Evolutionary conservation across 441 rosid genomes (phyloP).

Genomic region (Viola pubescens): DNA sequence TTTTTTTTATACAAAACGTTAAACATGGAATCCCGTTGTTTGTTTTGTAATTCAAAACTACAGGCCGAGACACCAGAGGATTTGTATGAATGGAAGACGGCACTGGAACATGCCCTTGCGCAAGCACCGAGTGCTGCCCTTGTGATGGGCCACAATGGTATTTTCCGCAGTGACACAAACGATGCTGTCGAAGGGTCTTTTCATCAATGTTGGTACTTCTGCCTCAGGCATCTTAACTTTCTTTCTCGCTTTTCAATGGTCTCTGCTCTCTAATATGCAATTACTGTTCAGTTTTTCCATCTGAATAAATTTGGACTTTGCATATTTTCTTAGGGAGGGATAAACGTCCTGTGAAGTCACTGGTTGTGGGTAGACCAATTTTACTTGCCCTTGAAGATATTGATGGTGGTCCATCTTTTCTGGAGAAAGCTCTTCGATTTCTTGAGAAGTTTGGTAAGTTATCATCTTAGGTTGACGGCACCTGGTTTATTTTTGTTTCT

Average conservation of each 20-base stretch:
- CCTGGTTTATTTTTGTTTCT: slow-evolving; percentile 1
- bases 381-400: slow-evolving; percentile 98
- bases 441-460: slow-evolving; percentile 85
- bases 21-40: slow-evolving; percentile 2
- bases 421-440: slow-evolving; percentile 95
- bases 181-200: slow-evolving; percentile 75
- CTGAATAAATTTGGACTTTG: neutral
- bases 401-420: slow-evolving; percentile 97
- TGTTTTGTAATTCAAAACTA: slow-evolving; percentile 16
- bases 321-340: slow-evolving; percentile 63
- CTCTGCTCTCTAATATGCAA: slow-evolving; percentile 5
- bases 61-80: slow-evolving; percentile 97
- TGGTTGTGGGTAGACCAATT: slow-evolving; percentile 99
- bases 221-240: slow-evolving; percentile 6
- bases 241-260: neutral
- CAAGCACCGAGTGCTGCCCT: slow-evolving; percentile 98
- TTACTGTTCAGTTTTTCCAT: slow-evolving; percentile 6
- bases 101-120: slow-evolving; percentile 88
- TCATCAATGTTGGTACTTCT: slow-evolving; percentile 55
- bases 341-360: slow-evolving; percentile 73
- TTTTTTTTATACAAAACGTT: too few species aligned
- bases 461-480: slow-evolving; percentile 7
- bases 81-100: slow-evolving; percentile 90
- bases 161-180: slow-evolving; percentile 61
- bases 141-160: slow-evolving; percentile 91